A percentile compares a stretch with the other conserved stretches of the same genome.
phyloP scores from a whole-genome alignment of 75 land plant genomes.

The Picea glauca region DNA sequence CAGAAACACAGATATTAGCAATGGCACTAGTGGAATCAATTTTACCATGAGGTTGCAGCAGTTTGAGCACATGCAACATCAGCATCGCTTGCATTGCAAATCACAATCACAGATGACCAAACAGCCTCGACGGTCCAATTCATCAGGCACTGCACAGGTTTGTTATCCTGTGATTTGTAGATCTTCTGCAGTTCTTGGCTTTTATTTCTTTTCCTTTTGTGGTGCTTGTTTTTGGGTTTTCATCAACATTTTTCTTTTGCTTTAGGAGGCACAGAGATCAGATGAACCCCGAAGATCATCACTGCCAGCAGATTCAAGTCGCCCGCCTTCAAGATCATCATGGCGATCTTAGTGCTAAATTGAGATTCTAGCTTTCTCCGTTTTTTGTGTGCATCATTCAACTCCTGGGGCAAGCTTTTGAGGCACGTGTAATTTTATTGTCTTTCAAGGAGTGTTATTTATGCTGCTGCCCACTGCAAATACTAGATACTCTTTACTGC shows the following conservation, averaged over 20 bases:
- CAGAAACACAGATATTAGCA: conserved; percentile 28
- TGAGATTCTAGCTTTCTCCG: not conserved
- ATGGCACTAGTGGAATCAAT: conserved; percentile 53
- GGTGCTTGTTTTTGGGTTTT: not conserved
- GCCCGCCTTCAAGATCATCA: conserved; percentile 47
- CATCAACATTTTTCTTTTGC: not conserved
- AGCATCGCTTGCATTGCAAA: conserved; percentile 60
- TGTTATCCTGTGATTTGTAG: not conserved
- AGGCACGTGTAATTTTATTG: not conserved
- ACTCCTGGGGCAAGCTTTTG: not conserved
- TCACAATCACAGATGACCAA: conserved; percentile 24
- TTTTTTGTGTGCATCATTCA: not conserved
- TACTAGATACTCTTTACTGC: not conserved
- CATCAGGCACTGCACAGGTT: conserved; percentile 42
- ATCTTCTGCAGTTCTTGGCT: not conserved
- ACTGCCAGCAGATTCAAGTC: conserved; percentile 17
- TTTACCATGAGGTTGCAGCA: conserved; percentile 70
- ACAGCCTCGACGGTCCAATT: conserved; percentile 28
- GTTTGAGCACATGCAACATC: conserved; percentile 83
- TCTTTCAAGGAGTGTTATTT: not conserved
- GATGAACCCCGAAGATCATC: conserved; percentile 26
- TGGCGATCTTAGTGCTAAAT: conserved; percentile 14
- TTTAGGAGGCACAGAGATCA: conserved; percentile 42
- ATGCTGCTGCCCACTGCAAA: not conserved
- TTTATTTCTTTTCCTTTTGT: not conserved